Base-by-base conservation (phyloP, 352 stramenopile species). In the Globisporangium acanthophoron region DNA sequence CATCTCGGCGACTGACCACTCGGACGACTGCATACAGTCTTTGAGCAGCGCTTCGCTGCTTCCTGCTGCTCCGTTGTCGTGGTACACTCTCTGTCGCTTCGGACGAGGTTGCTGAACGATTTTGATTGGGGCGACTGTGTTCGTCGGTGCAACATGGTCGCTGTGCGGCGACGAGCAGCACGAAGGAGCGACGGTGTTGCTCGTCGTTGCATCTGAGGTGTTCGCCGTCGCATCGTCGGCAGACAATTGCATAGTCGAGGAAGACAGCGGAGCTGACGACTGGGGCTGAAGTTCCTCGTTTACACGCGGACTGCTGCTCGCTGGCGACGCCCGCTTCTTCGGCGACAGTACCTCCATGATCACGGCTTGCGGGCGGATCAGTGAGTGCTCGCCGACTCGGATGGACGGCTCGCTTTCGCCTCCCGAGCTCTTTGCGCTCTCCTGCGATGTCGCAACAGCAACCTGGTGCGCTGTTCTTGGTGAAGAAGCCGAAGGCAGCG, bases 1-100 rank as follows among this genome's bases (percentile, higher is more conserved):
- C 65, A 85, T 73, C 40, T 82, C 69, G 6, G 61, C 50, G 37
- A 80, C 64, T 40, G 72, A 78, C 74, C 72, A 87, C 43, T 69
- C 44, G 43, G 35, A 39, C 2, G 52, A 27, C 47, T 55, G 39
- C 18, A 47, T 18, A 6, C n/a, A 31, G 31, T 53, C 18, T 21
- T 9, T 21, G 12, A 44, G 15, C 21, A 44, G 15, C 21, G 27
- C 49, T 4, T 44, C 16, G 7, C 45, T 33, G 5, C 8, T 16
- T 35, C 39, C 16, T n/a, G 37, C 16, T 39, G 15, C 18, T 43
- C 47, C 46, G 35, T n/a, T 48, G 35, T 49, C 47, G 8, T 44
- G 39, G n/a, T 62, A 52, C 18, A 62, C 37, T n/a, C 53, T 41
- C 33, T 51, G 58, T 33, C 45, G 47, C 21, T 63, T 63, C 18